phyloP scores from a whole-genome alignment of 306 rosid genomes.

The Adenanthera pavonina region DNA sequence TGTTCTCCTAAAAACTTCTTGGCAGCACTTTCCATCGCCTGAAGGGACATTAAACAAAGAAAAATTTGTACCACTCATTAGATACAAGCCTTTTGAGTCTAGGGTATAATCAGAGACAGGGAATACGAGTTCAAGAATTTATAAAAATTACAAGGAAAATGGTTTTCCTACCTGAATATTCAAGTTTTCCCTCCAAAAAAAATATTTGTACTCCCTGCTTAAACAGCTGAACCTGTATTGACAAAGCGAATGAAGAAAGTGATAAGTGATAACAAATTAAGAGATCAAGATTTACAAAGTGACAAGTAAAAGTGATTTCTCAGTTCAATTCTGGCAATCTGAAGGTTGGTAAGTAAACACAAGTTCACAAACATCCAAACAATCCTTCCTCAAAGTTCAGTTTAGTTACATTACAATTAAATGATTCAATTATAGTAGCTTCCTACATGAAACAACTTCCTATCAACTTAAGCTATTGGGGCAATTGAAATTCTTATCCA shows the following conservation, averaged over 20 bases:
- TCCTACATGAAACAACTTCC: constrained; percentile 18
- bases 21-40: constrained; percentile 87
- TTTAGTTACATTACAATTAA: background rate
- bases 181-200: constrained; percentile 84
- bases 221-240: constrained; percentile 86
- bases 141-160: constrained; percentile 26
- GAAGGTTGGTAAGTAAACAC: constrained; percentile 13
- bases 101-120: constrained; percentile 26
- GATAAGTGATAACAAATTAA: constrained; percentile 28
- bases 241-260: constrained; percentile 41
- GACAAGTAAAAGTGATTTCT: background rate
- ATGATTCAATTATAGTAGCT: constrained; percentile 18
- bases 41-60: constrained; percentile 46
- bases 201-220: constrained; percentile 87
- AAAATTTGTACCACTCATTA: constrained; percentile 16
- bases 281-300: constrained; percentile 28
- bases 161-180: constrained; percentile 58
- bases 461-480: constrained; percentile 8
- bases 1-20: constrained; percentile 80
- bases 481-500: background rate
- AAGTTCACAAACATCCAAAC: constrained; percentile 19
- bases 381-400: constrained; percentile 15
- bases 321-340: constrained; percentile 15
- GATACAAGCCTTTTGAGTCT: constrained; percentile 27
- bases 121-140: constrained; percentile 24